phyloP scores from a whole-genome alignment of 352 stramenopile genomes.

The Chrysophaeum taylorii region DNA sequence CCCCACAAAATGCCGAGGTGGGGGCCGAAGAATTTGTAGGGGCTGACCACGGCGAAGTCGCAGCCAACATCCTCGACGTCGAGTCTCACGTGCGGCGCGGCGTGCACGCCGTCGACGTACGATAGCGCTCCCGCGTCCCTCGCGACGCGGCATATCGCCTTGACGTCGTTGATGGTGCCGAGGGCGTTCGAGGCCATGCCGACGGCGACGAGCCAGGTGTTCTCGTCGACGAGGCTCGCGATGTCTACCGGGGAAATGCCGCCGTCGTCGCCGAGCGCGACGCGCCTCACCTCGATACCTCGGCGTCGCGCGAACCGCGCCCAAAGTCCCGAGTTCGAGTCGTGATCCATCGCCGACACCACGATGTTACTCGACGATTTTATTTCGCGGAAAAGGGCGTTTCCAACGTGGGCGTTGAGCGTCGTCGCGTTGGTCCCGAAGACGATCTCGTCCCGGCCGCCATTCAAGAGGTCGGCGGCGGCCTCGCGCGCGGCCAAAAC shows the following conservation, averaged over 20 bases:
- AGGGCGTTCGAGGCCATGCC: conserved; percentile 22
- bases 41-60: conserved; percentile 22
- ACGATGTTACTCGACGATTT: conserved; percentile 19
- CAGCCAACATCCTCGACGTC: conserved; percentile 19
- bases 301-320: not conserved
- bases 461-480: conserved; percentile 17
- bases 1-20: conserved; percentile 24
- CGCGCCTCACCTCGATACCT: conserved; percentile 13
- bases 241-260: conserved; percentile 6
- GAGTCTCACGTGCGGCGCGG: conserved; percentile 20
- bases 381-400: conserved; percentile 16
- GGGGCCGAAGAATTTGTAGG: conserved; percentile 30
- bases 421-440: conserved; percentile 18
- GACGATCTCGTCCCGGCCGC: conserved; percentile 18
- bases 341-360: conserved; percentile 19
- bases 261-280: conserved; percentile 8
- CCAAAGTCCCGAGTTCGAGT: conserved; percentile 24
- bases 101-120: conserved; percentile 21
- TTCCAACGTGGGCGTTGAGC: conserved; percentile 17
- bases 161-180: conserved; percentile 20
- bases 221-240: conserved; percentile 1
- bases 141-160: conserved; percentile 3
- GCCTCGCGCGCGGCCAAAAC: conserved; percentile 16
- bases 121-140: conserved; percentile 7
- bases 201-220: conserved; percentile 21